phyloP scores from a whole-genome alignment of 768 basidiomycete species.

The Cyclocybe cylindracea region DNA sequence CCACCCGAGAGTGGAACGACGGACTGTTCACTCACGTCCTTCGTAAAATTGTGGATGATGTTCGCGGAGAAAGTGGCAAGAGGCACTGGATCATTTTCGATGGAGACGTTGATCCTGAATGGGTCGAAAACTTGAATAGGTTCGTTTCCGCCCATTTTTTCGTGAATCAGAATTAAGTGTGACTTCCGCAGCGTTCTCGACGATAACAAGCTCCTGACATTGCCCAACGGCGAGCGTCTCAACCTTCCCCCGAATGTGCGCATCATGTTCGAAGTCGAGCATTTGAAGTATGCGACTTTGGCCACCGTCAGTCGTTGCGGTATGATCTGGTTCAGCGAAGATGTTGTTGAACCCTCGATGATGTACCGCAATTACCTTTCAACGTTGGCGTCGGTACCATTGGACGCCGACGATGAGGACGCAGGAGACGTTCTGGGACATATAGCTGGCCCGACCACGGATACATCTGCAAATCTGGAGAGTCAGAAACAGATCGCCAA shows the following conservation, averaged over 20 bases:
- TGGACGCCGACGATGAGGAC: constrained; percentile 93
- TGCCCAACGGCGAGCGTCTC: constrained; percentile 97
- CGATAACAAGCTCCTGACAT: constrained; percentile 95
- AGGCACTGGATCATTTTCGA: constrained; percentile 99
- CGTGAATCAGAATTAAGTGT: constrained; percentile 10
- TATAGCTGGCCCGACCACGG: constrained; percentile 49
- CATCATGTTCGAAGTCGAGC: constrained; percentile 99
- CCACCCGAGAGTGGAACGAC: constrained; percentile 99
- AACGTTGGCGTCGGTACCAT: constrained; percentile 67
- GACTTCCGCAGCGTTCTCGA: constrained; percentile 78
- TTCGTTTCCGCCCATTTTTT: constrained; percentile 30
- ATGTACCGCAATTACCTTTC: constrained; percentile 87
- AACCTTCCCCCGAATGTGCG: constrained; percentile 96
- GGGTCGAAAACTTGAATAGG: constrained; percentile 99
- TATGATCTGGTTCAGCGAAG: constrained; percentile 99
- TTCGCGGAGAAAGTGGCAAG: constrained; percentile 95
- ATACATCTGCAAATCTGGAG: constrained; percentile 63
- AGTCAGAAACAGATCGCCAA: constrained; percentile 76
- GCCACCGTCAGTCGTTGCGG: constrained; percentile 99
- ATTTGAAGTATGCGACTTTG: constrained; percentile 93
- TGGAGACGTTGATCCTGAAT: constrained; percentile 99
- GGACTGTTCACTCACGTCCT: constrained; percentile 97
- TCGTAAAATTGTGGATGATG: constrained; percentile 97
- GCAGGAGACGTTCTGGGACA: constrained; percentile 60
- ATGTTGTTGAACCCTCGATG: constrained; percentile 90